Percentiles rank a stretch among this genome's conserved stretches.
Conservation (phyloP, 805 yeast species). For the Candida corydali region DNA sequence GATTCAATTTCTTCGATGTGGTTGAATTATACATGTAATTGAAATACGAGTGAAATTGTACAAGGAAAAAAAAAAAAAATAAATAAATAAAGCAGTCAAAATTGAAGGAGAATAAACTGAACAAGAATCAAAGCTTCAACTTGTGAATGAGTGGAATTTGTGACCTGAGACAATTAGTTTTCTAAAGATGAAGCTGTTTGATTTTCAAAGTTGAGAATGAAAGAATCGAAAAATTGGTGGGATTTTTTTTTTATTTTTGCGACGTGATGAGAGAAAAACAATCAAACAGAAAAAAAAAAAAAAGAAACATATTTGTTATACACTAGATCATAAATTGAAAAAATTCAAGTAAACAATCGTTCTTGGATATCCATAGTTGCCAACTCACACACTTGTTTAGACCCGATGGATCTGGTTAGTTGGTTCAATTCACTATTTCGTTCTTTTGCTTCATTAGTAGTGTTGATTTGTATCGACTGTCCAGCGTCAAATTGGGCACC, state of each 20-base stretch:
- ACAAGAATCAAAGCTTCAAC: not conserved
- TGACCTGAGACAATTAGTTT: too few relatives aligned
- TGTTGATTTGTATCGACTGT: not conserved
- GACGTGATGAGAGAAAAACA: conserved; percentile 1
- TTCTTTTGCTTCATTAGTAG: conserved; percentile 1
- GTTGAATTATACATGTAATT: not conserved
- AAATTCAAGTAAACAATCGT: conserved; percentile 15
- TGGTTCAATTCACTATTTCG: not conserved
- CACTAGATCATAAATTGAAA: too few relatives aligned
- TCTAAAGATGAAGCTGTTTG: too few relatives aligned
- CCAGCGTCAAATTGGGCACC: not conserved
- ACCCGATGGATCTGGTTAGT: conserved; percentile 14
- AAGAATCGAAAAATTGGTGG: too few relatives aligned
- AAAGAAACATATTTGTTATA: too few relatives aligned
- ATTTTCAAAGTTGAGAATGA: too few relatives aligned
- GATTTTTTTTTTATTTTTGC: too few relatives aligned
- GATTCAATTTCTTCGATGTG: conserved; percentile 25
- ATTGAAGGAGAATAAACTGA: not conserved
- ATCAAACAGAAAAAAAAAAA: too few relatives aligned
- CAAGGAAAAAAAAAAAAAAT: not conserved
- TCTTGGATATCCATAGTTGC: conserved; percentile 18
- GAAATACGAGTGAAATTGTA: conserved; percentile 2
- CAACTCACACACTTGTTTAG: conserved; percentile 17
- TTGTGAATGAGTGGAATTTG: too few relatives aligned
- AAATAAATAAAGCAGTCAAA: not conserved